These are phyloP conservation scores for Sphaerulina populicola DNA, from an alignment of 2,329 filamentous ascomycete species.

Conservation along the genomic window DNA sequence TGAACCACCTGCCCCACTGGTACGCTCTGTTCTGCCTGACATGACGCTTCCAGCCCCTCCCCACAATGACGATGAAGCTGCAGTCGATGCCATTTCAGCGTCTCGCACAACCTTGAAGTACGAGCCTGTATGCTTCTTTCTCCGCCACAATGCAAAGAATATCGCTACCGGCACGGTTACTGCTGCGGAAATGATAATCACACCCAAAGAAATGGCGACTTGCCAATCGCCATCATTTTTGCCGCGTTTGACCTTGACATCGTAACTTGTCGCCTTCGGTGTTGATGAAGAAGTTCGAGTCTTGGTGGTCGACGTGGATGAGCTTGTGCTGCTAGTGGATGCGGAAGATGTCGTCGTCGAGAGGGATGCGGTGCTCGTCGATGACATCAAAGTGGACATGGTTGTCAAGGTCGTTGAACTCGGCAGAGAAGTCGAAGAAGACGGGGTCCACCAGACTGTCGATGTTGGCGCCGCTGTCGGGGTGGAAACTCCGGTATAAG, in stretches of 20 bases:
- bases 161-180: neutral
- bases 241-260: neutral
- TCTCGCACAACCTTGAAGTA: slow-evolving; percentile 11
- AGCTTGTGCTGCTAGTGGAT: neutral
- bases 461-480: neutral
- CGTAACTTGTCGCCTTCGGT: neutral
- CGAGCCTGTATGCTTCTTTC: slow-evolving; percentile 6
- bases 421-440: neutral
- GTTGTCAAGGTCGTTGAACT: neutral
- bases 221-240: slow-evolving; percentile 6
- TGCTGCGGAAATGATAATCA: slow-evolving; percentile 6
- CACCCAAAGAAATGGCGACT: slow-evolving; percentile 7
- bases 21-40: slow-evolving; percentile 5
- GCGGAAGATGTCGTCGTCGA: neutral
- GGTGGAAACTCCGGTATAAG: slow-evolving; percentile 2
- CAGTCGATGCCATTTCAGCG: slow-evolving; percentile 4
- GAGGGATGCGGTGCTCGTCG: neutral
- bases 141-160: slow-evolving; percentile 4
- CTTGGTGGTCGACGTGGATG: neutral
- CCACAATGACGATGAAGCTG: slow-evolving; percentile 1
- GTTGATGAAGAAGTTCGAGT: neutral
- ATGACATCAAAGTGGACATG: neutral
- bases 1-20: neutral
- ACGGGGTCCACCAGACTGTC: neutral
- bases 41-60: neutral